A percentile compares a stretch with the other conserved stretches of the same genome.
Conservation (phyloP, 345 rosid species). For the Luvunga scandens region DNA sequence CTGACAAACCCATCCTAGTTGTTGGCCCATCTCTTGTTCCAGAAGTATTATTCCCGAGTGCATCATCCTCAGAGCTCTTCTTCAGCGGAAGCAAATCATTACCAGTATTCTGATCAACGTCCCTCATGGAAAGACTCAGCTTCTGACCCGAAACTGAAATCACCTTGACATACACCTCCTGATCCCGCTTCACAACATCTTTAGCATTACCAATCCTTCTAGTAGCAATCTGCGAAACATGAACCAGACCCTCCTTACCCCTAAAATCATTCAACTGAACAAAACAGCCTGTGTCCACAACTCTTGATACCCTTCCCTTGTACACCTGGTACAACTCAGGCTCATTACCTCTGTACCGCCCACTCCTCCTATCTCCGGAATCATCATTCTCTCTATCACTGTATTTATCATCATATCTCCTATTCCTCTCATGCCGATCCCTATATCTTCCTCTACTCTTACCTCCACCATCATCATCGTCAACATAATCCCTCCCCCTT, state of each 20-base stretch:
- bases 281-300: constrained; percentile 81
- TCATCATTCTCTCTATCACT: constrained; percentile 21
- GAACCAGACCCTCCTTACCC: constrained; percentile 92
- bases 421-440: constrained; percentile 22
- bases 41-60: constrained; percentile 51
- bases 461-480: constrained; percentile 14
- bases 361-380: constrained; percentile 21
- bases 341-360: constrained; percentile 31
- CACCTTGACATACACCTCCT: constrained; percentile 78
- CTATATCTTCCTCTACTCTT: constrained; percentile 24
- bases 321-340: constrained; percentile 78
- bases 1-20: constrained; percentile 68
- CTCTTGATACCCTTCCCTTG: constrained; percentile 75
- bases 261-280: constrained; percentile 72
- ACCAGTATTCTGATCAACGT: constrained; percentile 81
- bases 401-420: constrained; percentile 25
- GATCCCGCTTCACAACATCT: constrained; percentile 69
- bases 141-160: constrained; percentile 62
- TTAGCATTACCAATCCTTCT: constrained; percentile 57
- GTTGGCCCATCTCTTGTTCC: constrained; percentile 53
- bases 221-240: constrained; percentile 79
- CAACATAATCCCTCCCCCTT: constrained; percentile 10
- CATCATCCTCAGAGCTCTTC: constrained; percentile 52
- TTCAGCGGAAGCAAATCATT: constrained; percentile 76
- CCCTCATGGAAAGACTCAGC: constrained; percentile 73